Conservation (phyloP, 2,329 filamentous ascomycete species). For the Boeremia lycopersici region DNA sequence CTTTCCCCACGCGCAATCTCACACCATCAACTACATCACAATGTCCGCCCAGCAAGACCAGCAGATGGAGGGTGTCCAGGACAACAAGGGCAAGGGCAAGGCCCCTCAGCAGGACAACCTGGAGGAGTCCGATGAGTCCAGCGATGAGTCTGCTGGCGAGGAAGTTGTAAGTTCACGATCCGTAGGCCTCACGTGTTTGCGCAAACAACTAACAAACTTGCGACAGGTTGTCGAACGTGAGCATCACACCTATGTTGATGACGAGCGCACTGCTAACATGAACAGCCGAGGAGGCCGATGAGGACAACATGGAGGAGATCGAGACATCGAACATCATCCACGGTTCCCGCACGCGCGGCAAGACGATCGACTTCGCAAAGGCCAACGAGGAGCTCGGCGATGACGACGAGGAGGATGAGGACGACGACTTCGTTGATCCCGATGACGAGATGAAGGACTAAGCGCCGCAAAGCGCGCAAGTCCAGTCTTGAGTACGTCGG, state of each 20-base stretch:
- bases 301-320: conserved; percentile 87
- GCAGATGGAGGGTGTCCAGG: conserved; percentile 47
- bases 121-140: conserved; percentile 74
- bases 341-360: conserved; percentile 81
- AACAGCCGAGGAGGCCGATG: conserved; percentile 68
- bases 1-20: background rate
- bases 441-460: conserved; percentile 74
- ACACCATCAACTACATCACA: conserved; percentile 14
- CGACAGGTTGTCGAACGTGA: conserved; percentile 43
- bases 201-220: conserved; percentile 35
- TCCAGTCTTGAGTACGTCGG: conserved; percentile 29
- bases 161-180: conserved; percentile 56
- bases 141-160: conserved; percentile 70
- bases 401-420: conserved; percentile 80
- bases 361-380: conserved; percentile 91
- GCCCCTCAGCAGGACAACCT: conserved; percentile 65
- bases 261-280: conserved; percentile 26
- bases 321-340: conserved; percentile 84
- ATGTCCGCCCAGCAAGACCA: conserved; percentile 47
- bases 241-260: background rate
- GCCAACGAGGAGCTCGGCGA: conserved; percentile 78
- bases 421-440: conserved; percentile 68
- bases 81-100: conserved; percentile 88
- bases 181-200: background rate
- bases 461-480: conserved; percentile 7